Evolutionary conservation across 1,284 basidiomycete species (phyloP).

Genomic region (Apiotrichum gracile): DNA sequence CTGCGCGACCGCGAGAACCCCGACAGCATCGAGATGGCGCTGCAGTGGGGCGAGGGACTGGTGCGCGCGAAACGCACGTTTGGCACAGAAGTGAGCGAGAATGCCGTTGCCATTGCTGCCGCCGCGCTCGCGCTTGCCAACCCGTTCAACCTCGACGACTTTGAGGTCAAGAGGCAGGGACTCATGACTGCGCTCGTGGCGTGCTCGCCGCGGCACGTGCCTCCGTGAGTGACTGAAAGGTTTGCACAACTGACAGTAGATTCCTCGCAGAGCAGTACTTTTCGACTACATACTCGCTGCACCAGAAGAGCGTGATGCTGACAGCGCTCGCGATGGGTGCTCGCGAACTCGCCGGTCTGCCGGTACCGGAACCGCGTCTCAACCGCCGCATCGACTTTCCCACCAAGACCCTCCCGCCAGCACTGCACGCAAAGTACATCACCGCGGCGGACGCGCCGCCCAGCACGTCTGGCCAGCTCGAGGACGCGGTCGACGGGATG

Average conservation of each 20-base stretch:
- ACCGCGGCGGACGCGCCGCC: conserved; percentile 28
- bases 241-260: conserved; percentile 47
- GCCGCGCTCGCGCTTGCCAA: conserved; percentile 70
- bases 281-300: conserved; percentile 78
- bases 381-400: conserved; percentile 56
- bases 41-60: conserved; percentile 70
- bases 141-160: conserved; percentile 72
- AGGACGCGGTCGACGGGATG: conserved; percentile 31
- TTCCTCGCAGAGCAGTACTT: conserved; percentile 88
- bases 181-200: conserved; percentile 72
- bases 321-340: conserved; percentile 79
- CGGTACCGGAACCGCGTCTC: conserved; percentile 46
- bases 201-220: conserved; percentile 67
- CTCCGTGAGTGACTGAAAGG: conserved; percentile 59
- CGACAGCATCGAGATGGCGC: conserved; percentile 67
- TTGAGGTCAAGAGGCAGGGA: conserved; percentile 69
- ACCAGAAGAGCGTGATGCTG: conserved; percentile 76
- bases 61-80: conserved; percentile 73
- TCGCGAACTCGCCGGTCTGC: conserved; percentile 70
- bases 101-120: conserved; percentile 72
- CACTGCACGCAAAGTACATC: conserved; percentile 64
- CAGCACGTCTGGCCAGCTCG: conserved; percentile 24
- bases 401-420: conserved; percentile 66
- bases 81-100: conserved; percentile 71
- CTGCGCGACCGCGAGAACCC: conserved; percentile 65